A percentile compares a stretch with the other conserved stretches of the same genome.
Evolutionary conservation across 1,284 basidiomycete genomes (phyloP).

Genomic region (Ceratobasidium sp.): DNA sequence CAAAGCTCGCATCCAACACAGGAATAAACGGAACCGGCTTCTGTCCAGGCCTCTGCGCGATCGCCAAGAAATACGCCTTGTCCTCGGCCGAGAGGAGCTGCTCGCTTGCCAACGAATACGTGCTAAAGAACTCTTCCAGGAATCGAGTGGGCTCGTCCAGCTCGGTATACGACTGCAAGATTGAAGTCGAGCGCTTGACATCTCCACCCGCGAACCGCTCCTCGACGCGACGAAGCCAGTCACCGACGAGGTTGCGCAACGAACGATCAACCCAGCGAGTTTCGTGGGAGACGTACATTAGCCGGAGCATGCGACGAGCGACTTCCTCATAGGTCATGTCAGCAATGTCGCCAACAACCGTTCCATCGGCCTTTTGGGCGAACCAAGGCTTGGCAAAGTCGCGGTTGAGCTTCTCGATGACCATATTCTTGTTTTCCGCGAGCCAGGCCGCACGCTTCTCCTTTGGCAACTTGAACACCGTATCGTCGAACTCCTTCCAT

Average conservation of each 20-base stretch:
- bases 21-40: slow-evolving; percentile 99
- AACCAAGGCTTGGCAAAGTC: slow-evolving; percentile 99
- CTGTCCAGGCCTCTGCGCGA: slow-evolving; percentile 93
- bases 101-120: slow-evolving; percentile 80
- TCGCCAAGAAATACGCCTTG: slow-evolving; percentile 93
- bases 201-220: slow-evolving; percentile 97
- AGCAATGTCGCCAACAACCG: slow-evolving; percentile 82
- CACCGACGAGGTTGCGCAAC: slow-evolving; percentile 93
- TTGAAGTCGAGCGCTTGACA: slow-evolving; percentile 77
- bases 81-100: slow-evolving; percentile 96
- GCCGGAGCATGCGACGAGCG: slow-evolving; percentile 85
- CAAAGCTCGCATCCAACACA: slow-evolving; percentile 90
- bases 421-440: slow-evolving; percentile 83
- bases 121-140: slow-evolving; percentile 83
- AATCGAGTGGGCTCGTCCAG: slow-evolving; percentile 85
- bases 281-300: slow-evolving; percentile 94
- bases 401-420: slow-evolving; percentile 91
- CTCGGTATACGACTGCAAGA: slow-evolving; percentile 86
- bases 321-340: slow-evolving; percentile 99
- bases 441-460: slow-evolving; percentile 95
- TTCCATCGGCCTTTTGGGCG: slow-evolving; percentile 90
- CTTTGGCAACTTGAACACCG: slow-evolving; percentile 92
- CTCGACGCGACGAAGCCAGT: slow-evolving; percentile 96
- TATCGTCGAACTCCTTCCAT: slow-evolving; percentile 98
- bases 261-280: slow-evolving; percentile 93